Conservation (phyloP, 2,329 filamentous ascomycete species). For the Botryotinia globosa region DNA sequence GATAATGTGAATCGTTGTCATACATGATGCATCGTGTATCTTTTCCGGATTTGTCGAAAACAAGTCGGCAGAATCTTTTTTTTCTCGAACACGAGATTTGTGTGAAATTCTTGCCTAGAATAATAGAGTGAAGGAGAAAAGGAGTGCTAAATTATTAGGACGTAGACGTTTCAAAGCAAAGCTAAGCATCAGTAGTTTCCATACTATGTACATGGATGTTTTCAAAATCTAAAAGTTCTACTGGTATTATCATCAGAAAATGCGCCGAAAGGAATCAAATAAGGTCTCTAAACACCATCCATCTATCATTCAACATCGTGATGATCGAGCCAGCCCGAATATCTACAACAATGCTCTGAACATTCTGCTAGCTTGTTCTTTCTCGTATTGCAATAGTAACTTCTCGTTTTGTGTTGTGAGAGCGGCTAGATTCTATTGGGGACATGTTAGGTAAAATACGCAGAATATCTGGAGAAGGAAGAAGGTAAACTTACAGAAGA, state of each 20-base stretch:
- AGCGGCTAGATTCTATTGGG: constrained; percentile 10
- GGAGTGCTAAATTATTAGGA: neutral
- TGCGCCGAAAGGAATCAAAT: neutral
- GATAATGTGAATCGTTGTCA: neutral
- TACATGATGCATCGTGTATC: neutral
- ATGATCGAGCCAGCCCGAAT: neutral
- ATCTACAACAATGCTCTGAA: constrained; percentile 5
- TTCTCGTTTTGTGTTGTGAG: constrained; percentile 4
- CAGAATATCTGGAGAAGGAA: neutral
- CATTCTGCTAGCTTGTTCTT: constrained; percentile 1
- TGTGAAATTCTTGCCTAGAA: neutral
- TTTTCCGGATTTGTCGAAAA: neutral
- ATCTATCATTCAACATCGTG: neutral
- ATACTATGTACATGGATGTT: neutral
- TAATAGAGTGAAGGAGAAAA: neutral
- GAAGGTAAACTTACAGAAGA: neutral
- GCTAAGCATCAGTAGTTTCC: neutral
- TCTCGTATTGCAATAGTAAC: neutral
- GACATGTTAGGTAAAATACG: neutral
- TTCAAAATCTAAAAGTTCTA: neutral
- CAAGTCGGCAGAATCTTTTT: neutral
- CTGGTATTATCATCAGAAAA: neutral
- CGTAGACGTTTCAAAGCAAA: neutral
- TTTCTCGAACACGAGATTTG: neutral
- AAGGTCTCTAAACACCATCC: neutral